phyloP scores from a whole-genome alignment of 2,329 filamentous ascomycete species.

The Gnomoniopsis smithogilvyi region DNA sequence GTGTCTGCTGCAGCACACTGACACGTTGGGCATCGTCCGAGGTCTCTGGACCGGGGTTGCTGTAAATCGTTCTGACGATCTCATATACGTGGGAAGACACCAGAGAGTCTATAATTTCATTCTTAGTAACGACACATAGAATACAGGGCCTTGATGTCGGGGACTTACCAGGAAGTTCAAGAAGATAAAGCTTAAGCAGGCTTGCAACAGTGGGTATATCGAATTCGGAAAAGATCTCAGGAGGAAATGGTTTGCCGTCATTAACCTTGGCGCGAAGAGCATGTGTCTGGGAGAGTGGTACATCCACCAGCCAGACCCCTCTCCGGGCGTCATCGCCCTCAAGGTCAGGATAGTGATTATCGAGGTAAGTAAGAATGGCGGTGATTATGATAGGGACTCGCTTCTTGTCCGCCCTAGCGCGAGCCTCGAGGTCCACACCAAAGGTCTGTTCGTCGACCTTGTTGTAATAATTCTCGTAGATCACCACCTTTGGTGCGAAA shows the following conservation, averaged over 20 bases:
- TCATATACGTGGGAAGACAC: conserved; percentile 98
- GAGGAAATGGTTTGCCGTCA: conserved; percentile 75
- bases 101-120: conserved; percentile 70
- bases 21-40: conserved; percentile 79
- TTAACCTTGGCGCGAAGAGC: conserved; percentile 80
- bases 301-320: conserved; percentile 91
- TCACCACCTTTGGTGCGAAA: conserved; percentile 84
- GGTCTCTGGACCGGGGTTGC: conserved; percentile 56
- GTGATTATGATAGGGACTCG: conserved; percentile 91
- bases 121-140: conserved; percentile 23
- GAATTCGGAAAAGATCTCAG: conserved; percentile 78
- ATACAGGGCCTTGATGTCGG: neutral
- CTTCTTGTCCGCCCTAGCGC: conserved; percentile 90
- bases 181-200: conserved; percentile 87
- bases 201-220: conserved; percentile 94
- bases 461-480: conserved; percentile 99
- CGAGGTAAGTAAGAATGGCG: conserved; percentile 88
- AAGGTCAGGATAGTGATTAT: conserved; percentile 94
- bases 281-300: conserved; percentile 81
- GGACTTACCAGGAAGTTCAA: conserved; percentile 85
- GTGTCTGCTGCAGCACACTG: conserved; percentile 89
- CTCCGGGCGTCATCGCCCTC: conserved; percentile 85
- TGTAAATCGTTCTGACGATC: conserved; percentile 96
- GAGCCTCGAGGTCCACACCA: conserved; percentile 93
- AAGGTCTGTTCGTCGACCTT: conserved; percentile 97